Base-by-base conservation (phyloP, 1,284 basidiomycete genomes). In the Malassezia vespertilionis region DNA sequence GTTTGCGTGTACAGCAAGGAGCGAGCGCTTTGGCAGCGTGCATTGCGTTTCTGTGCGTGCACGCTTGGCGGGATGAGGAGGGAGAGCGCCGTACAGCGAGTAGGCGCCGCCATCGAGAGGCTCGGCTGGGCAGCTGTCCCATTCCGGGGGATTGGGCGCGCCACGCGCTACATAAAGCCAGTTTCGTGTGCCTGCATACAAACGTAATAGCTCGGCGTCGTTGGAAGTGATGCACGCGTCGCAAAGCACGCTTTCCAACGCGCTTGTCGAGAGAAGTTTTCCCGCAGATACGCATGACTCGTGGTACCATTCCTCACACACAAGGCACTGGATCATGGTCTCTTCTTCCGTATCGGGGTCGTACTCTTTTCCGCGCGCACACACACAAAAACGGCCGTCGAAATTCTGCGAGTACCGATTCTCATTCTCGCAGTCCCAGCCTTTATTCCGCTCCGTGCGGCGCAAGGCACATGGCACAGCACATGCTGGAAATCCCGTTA, bases 221-320 rank as follows among this genome's bases (percentile, higher is more conserved):
- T 46, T 44, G 11, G 45, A 46, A 7, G 55, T 53, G 8, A 70
- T 56, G 42, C 65, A 70, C 3, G 56, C 56, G 27, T 68, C 57
- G 44, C 65, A 70, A 22, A 70, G 57, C 43, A 69, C 51, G 20
- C 54, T 44, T 35, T 68, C 67, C 36, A 70, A 69, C 2, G 48
- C 46, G 18, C 62, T 56, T 23, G 60, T 58, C 14, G 61, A 53
- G 22, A 66, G 55, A 22, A 63, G 42, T 1, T 1, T 37, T 3
- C 17, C 23, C 18, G 23, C 54, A 26, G 50, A 58, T 23, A 59
- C 69, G 36, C 67, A 74, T 30, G 58, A 60, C 46, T 71, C 64
- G 53, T 74, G 73, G 2, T 67, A 53, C 73, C 73, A 74, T 39
- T 74, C 72, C 50, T 73, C 71, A 57, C 73, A 74, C 5, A 64